Evolutionary conservation across 1,139 yeast species (phyloP), one percentile per base, ranked within the genome.

Genomic region (Suhomyces terraborum): DNA sequence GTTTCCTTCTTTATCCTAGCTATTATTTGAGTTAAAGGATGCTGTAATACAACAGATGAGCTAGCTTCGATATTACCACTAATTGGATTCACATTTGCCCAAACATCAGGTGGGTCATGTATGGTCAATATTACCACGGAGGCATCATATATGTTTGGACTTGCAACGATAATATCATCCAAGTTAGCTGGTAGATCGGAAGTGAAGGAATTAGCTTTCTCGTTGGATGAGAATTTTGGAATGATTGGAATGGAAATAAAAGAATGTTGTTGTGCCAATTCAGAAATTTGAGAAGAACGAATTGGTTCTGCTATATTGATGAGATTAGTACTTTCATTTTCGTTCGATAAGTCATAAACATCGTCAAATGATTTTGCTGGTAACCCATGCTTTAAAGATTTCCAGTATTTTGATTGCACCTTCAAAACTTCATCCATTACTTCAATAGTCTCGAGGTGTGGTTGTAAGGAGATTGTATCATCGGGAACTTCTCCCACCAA

Each of bases 401-500:
- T 80, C 97, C 98, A 94, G 64, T 86, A 89, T 53, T 80, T 80
- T 1, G 96, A 82, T 55, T 93, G 98, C 32, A 81, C 69, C 51
- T 80, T 79, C 32, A 84, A 77, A 1, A 94, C 98, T 51, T 85
- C 87, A 51, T 86, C 91, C 13, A 94, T 77, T n/a, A 84, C 88
- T 54, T 82, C 88, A n/a, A 93, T 74, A 0, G 96, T 84, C 50
- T 85, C 93, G 6, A 84, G 75, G 45, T 82, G 81, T 3, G 95
- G 95, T 40, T 80, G 76, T 18, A 66, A 65, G 3, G 75, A 64
- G 32, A 75, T 69, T 14, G 89, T 75, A 51, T 79, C 79, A 45
- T 87, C 95, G 0, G 98, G 98, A 4, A 98, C 95, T 58, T 93
- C 98, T 3, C 98, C 98, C 23, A 94, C 76, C 37, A 94, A 69